A percentile compares a stretch with the other conserved stretches of the same genome.
Evolutionary conservation across 306 rosid genomes (phyloP).

Genomic region (Acacia acuminata): DNA sequence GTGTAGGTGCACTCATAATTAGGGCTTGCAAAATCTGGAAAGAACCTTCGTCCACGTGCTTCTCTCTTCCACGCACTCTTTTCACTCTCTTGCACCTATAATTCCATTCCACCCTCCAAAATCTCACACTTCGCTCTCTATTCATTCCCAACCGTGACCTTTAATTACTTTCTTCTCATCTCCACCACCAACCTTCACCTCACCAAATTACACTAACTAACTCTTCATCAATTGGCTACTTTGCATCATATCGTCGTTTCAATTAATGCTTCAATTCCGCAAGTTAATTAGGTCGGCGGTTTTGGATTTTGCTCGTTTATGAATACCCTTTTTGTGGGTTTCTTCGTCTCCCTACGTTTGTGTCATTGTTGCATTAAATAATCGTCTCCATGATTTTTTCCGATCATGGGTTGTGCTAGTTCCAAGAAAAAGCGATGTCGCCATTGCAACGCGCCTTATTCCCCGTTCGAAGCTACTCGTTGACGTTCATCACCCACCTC

Average conservation of each 20-base stretch:
- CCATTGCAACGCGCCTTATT: slow-evolving; percentile 65
- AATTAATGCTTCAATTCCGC: neutral
- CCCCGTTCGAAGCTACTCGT: slow-evolving; percentile 88
- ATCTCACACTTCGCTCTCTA: neutral
- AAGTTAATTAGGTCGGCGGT: slow-evolving; percentile 12
- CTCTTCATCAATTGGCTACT: neutral
- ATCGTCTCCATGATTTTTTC: neutral
- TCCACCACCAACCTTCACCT: neutral
- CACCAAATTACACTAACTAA: neutral
- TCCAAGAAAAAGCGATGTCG: slow-evolving; percentile 78
- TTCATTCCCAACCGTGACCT: neutral
- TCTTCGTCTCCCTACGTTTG: neutral
- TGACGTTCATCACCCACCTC: slow-evolving; percentile 82
- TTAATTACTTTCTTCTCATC: neutral
- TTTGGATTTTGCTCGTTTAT: neutral
- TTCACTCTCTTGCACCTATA: neutral
- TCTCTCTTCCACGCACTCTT: neutral
- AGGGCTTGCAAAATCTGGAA: slow-evolving; percentile 27
- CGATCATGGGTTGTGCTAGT: slow-evolving; percentile 80
- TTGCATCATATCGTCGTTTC: neutral
- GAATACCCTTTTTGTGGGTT: neutral
- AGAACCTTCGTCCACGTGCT: slow-evolving; percentile 33
- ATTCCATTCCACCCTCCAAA: neutral
- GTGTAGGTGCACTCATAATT: slow-evolving; percentile 35
- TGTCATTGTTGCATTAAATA: neutral